Conservation (phyloP, 495 filamentous ascomycete species). For the Penicillium atrosanguineum region DNA sequence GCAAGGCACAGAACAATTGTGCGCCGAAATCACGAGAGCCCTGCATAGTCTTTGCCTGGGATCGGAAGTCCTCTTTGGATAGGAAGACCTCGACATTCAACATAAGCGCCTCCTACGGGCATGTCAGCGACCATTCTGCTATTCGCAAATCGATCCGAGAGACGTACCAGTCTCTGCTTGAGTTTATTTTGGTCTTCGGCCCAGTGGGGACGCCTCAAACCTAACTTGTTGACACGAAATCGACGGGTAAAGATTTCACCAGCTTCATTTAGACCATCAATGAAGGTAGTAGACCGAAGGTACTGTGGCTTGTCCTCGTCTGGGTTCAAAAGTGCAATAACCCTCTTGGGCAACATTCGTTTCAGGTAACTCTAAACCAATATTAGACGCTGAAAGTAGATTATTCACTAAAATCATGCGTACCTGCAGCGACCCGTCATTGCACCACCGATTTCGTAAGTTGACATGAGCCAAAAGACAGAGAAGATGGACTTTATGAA, state of each 20-base stretch:
- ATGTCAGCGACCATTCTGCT: conserved; percentile 2
- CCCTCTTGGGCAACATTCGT: conserved; percentile 57
- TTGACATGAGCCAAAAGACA: conserved; percentile 75
- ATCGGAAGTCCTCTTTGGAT: conserved; percentile 67
- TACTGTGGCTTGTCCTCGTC: conserved; percentile 64
- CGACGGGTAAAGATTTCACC: conserved; percentile 62
- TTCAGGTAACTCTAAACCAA: conserved; percentile 49
- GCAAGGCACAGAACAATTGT: conserved; percentile 83
- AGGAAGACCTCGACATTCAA: conserved; percentile 41
- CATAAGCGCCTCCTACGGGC: conserved; percentile 34
- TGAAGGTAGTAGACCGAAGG: conserved; percentile 65
- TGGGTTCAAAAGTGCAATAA: conserved; percentile 61
- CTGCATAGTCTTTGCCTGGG: conserved; percentile 59
- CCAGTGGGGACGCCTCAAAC: conserved; percentile 71
- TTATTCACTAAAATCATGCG: conserved; percentile 5
- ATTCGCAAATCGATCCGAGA: not conserved
- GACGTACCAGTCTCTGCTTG: conserved; percentile 49
- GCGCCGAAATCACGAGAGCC: conserved; percentile 89
- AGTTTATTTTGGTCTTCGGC: conserved; percentile 58
- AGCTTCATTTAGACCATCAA: conserved; percentile 71
- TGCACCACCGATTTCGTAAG: conserved; percentile 84
- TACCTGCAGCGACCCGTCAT: conserved; percentile 66
- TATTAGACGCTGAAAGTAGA: conserved; percentile 2
- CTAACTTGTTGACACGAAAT: conserved; percentile 69
- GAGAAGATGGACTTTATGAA: conserved; percentile 84